Evolutionary conservation across 2,329 filamentous ascomycete genomes (phyloP).

Genomic region (Alternaria sp.): DNA sequence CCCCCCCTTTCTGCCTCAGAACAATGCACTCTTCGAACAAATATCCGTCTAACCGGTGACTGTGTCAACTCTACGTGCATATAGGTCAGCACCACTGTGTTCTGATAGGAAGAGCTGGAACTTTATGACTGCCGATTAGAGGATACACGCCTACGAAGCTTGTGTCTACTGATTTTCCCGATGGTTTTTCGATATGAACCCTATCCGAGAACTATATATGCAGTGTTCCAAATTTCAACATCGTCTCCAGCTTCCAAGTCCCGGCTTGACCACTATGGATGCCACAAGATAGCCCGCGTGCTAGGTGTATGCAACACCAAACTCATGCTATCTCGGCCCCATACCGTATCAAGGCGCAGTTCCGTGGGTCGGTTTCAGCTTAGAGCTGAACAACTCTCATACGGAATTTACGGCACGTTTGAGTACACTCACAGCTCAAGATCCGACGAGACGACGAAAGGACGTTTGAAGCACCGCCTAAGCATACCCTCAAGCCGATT

Average conservation of each 20-base stretch:
- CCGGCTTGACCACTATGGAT: background rate
- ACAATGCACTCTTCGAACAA: background rate
- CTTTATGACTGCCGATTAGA: background rate
- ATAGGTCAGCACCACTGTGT: background rate
- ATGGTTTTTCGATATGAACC: background rate
- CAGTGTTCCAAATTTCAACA: background rate
- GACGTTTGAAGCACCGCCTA: background rate
- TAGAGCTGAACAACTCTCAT: background rate
- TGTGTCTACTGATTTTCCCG: background rate
- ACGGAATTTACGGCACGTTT: background rate
- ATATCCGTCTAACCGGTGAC: background rate
- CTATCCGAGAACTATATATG: background rate
- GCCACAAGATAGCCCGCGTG: background rate
- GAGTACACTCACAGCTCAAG: background rate
- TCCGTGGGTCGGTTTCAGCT: conserved; percentile 8
- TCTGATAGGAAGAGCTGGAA: background rate
- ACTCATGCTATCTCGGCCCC: background rate
- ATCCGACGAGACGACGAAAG: background rate
- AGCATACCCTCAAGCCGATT: background rate
- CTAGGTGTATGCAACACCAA: conserved; percentile 3
- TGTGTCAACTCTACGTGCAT: background rate
- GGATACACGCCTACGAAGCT: background rate
- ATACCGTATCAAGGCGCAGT: conserved; percentile 1
- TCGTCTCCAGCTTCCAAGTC: background rate
- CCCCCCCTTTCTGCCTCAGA: conserved; percentile 10